Percentiles rank a stretch among this genome's conserved stretches.
Evolutionary conservation across 2,329 filamentous ascomycete species (phyloP).

Genomic region (Penicillium sp.): DNA sequence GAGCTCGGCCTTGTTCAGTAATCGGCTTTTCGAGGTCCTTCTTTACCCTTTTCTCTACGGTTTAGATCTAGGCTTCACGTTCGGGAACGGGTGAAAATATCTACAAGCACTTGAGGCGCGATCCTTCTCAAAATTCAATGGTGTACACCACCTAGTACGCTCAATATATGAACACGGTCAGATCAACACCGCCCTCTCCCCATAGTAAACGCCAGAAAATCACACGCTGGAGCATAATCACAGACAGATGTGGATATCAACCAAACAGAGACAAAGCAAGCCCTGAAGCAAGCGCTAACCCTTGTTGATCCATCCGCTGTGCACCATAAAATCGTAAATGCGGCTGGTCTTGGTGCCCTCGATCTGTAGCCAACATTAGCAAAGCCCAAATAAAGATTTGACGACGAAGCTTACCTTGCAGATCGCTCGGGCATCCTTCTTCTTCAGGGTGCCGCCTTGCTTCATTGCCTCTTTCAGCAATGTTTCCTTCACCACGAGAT

Average conservation of each 20-base stretch:
- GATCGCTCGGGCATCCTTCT: conserved; percentile 87
- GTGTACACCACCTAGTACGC: background rate
- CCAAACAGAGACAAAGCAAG: conserved; percentile 1
- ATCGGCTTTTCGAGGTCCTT: background rate
- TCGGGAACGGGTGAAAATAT: background rate
- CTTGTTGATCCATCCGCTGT: conserved; percentile 87
- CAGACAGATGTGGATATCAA: conserved; percentile 20
- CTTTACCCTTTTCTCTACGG: background rate
- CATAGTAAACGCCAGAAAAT: conserved; percentile 15
- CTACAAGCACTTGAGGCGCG: background rate
- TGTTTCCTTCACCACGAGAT: conserved; percentile 89
- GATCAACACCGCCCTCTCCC: conserved; percentile 13
- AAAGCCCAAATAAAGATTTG: background rate
- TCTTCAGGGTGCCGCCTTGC: conserved; percentile 82
- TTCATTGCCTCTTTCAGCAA: conserved; percentile 89
- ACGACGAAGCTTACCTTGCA: conserved; percentile 52
- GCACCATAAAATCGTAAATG: conserved; percentile 93
- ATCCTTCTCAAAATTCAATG: background rate
- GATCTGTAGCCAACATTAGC: conserved; percentile 49
- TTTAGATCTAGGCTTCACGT: background rate
- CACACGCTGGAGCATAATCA: conserved; percentile 14
- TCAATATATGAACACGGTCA: conserved; percentile 13
- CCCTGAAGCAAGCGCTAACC: conserved; percentile 48
- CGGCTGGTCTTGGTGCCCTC: conserved; percentile 81
- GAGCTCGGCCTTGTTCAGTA: background rate